These are phyloP conservation scores for Rhodotorula glutinis DNA, from an alignment of 1,284 basidiomycete species.

Conservation along the genomic window DNA sequence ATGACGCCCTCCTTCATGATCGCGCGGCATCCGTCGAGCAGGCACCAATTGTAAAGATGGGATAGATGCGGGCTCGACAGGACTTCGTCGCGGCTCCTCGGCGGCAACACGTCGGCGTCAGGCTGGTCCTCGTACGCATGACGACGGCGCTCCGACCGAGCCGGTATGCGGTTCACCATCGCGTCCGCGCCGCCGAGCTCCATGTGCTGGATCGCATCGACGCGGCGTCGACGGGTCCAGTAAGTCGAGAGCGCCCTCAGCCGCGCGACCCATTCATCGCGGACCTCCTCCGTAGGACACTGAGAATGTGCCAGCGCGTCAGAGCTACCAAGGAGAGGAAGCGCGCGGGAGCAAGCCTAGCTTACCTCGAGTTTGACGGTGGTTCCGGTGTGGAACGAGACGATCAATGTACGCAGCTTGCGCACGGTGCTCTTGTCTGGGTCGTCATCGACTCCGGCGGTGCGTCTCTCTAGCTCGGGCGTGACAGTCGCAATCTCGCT, in stretches of 20 bases:
- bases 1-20: slow-evolving; percentile 32
- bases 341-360: not conserved
- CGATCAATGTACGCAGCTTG: slow-evolving; percentile 22
- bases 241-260: slow-evolving; percentile 34
- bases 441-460: slow-evolving; percentile 15
- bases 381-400: slow-evolving; percentile 16
- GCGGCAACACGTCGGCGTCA: slow-evolving; percentile 19
- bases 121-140: slow-evolving; percentile 1
- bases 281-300: slow-evolving; percentile 37
- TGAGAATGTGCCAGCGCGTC: not conserved
- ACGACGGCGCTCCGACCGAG: slow-evolving; percentile 2
- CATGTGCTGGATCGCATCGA: slow-evolving; percentile 39
- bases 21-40: slow-evolving; percentile 33
- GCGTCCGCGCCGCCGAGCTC: slow-evolving; percentile 15
- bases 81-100: slow-evolving; percentile 22
- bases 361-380: slow-evolving; percentile 34
- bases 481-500: slow-evolving; percentile 36
- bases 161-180: slow-evolving; percentile 11
- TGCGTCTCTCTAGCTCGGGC: slow-evolving; percentile 26
- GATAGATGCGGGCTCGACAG: slow-evolving; percentile 19
- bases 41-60: slow-evolving; percentile 39
- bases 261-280: slow-evolving; percentile 39
- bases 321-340: no score
- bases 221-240: slow-evolving; percentile 38
- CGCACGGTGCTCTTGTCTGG: slow-evolving; percentile 16